Evolutionary conservation across 2,329 filamentous ascomycete species (phyloP).

Genomic region (Coleophoma crateriformis): DNA sequence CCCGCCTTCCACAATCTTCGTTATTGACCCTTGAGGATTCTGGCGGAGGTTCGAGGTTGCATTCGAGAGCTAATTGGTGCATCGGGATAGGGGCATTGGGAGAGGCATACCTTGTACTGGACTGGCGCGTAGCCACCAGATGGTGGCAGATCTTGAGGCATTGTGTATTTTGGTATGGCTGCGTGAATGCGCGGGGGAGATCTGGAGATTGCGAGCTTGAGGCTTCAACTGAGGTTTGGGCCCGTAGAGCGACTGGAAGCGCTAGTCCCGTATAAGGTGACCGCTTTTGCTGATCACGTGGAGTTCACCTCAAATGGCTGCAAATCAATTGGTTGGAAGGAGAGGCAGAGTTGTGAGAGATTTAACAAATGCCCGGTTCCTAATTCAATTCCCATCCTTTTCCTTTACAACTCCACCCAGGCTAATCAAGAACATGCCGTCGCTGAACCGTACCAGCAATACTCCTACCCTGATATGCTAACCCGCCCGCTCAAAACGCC

Average conservation of each 20-base stretch:
- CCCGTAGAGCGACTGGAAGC: neutral
- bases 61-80: neutral
- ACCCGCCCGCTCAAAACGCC: neutral
- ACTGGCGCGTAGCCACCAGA: slow-evolving; percentile 90
- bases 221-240: slow-evolving; percentile 2
- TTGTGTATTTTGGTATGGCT: slow-evolving; percentile 37
- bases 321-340: too few relatives aligned
- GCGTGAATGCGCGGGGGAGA: neutral
- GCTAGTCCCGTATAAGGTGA: neutral
- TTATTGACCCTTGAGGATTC: too few relatives aligned
- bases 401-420: neutral
- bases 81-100: neutral
- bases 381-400: neutral
- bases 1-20: too few relatives aligned
- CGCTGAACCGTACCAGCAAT: neutral
- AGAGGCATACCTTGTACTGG: slow-evolving; percentile 79
- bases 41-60: too few relatives aligned
- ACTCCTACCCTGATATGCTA: slow-evolving; percentile 4
- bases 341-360: too few relatives aligned
- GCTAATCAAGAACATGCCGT: too few relatives aligned
- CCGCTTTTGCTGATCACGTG: neutral
- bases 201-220: neutral
- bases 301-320: too few relatives aligned
- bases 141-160: slow-evolving; percentile 98
- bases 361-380: neutral